Base-by-base conservation (phyloP, 768 basidiomycete species). In the Tylopilus rubrobrunneus region DNA sequence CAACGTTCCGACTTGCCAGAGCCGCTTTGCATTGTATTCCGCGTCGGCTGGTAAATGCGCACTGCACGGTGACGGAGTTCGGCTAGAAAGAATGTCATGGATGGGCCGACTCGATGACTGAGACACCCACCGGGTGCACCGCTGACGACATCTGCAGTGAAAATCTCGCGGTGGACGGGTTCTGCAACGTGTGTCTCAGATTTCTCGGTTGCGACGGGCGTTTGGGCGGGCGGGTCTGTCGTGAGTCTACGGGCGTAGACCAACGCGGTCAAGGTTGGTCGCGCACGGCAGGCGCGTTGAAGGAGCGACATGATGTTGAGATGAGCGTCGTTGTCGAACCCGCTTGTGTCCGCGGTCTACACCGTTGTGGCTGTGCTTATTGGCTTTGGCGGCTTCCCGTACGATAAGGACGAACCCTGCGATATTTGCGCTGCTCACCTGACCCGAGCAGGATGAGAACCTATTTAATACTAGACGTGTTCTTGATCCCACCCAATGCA, bases 21-120 rank as follows among this genome's bases (percentile, higher is more conserved):
- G 46, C 92, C 96, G 50, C 92, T 94, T 72, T 98, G 94, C 84
- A 96, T 98, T 4, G 95, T 95, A 61, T 92, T 92, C 53, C 89
- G 86, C 6, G 94, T 86, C 2, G 95, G 92, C 68, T 93, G 88
- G 74, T 85, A 99, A 66, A 99, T 92, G 46, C 95, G 85, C 41
- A 97, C 94, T 19, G 82, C 75, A 47, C 96, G 90, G 65, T 92
- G 85, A 55, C 83, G 87, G 55, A 98, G 82, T 70, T 97, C 87
- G 57, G 72, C 94, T 96, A 37, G 4, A 43, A 10, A 66, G 31
- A n/a, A 34, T 27, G 27, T 40, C 12, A 37, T 12, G 27, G 31
- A 19, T 7, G 10, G 8, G 21, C 25, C 25, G 19, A 31, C 14
- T 23, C 12, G 19, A 21, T 28, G 25, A 46, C 7, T 11, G 34